Percentiles rank a stretch among this genome's conserved stretches.
Conservation (phyloP, 2,329 filamentous ascomycete species). For the Colletotrichum somersetense region DNA sequence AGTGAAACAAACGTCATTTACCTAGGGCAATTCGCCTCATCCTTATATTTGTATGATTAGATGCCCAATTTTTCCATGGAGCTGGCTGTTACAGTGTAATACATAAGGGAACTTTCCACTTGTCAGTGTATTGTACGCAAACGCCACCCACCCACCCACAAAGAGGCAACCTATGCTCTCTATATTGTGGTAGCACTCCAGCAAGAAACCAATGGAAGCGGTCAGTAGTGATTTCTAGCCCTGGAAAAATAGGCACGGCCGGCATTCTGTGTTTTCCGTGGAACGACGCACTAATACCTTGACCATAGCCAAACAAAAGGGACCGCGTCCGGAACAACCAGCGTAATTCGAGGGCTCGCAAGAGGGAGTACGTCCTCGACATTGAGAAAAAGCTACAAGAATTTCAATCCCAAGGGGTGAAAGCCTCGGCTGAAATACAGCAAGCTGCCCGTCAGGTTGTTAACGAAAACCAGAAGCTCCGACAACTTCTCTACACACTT, state of each 20-base stretch:
- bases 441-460: conserved; percentile 75
- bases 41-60: too few relatives aligned
- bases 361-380: conserved; percentile 79
- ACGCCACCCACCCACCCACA: too few relatives aligned
- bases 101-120: too few relatives aligned
- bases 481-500: conserved; percentile 67
- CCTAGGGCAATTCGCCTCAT: too few relatives aligned
- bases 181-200: too few relatives aligned
- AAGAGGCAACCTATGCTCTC: too few relatives aligned
- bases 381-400: conserved; percentile 73
- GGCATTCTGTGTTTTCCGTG: background rate
- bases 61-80: too few relatives aligned
- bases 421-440: conserved; percentile 80
- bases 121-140: too few relatives aligned
- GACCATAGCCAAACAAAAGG: conserved; percentile 32
- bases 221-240: too few relatives aligned
- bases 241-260: background rate
- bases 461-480: conserved; percentile 76
- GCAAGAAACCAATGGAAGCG: too few relatives aligned
- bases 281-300: conserved; percentile 30
- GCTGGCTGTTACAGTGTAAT: too few relatives aligned
- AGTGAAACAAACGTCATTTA: too few relatives aligned
- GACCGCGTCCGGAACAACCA: conserved; percentile 81
- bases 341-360: conserved; percentile 78
- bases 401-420: conserved; percentile 74